Evolutionary conservation across 2,329 filamentous ascomycete genomes (phyloP).

Genomic region (Talaromyces sp.): DNA sequence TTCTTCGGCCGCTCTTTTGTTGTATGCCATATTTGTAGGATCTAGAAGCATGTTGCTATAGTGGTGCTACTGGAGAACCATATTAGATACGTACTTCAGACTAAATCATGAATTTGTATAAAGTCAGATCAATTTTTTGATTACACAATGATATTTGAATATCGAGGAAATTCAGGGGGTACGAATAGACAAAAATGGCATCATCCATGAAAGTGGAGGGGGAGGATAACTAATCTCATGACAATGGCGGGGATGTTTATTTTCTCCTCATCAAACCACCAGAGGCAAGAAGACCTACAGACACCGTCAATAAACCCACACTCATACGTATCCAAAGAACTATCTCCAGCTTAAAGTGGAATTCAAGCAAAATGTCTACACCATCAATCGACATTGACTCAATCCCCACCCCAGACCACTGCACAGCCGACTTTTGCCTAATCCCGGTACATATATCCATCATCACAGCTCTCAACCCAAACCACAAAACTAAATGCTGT

Average conservation of each 20-base stretch:
- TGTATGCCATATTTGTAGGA: no score
- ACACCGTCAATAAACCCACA: neutral
- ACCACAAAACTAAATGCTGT: no score
- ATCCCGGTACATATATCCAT: conserved; percentile 49
- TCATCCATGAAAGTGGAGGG: neutral
- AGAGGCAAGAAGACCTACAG: neutral
- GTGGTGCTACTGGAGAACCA: neutral
- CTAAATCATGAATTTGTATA: neutral
- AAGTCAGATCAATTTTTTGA: no score
- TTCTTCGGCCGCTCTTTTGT: no score
- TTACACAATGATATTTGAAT: neutral
- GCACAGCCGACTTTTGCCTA: conserved; percentile 87
- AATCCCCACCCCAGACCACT: conserved; percentile 64
- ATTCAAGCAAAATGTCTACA: conserved; percentile 9
- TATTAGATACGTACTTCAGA: neutral
- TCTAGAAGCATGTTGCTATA: neutral
- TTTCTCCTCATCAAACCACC: neutral
- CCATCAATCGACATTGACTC: conserved; percentile 21
- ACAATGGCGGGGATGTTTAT: neutral
- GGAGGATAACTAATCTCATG: neutral
- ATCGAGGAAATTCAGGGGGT: no score
- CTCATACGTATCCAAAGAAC: neutral
- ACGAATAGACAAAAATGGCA: neutral
- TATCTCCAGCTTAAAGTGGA: neutral
- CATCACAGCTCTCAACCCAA: no score